Conservation (phyloP, 2,329 filamentous ascomycete genomes). For the Alternaria sp. region DNA sequence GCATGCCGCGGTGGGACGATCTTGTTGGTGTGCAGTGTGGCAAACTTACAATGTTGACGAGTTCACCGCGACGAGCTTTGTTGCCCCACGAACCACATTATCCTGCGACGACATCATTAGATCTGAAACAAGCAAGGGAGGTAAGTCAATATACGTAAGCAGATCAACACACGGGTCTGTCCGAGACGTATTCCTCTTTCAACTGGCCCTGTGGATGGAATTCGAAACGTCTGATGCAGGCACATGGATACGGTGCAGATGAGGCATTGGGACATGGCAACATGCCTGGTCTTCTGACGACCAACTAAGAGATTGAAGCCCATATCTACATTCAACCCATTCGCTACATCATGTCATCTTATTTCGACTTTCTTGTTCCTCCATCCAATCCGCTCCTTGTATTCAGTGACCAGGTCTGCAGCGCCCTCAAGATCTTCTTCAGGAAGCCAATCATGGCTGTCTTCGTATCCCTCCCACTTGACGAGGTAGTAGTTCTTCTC, state of each 20-base stretch:
- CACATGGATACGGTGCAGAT: background rate
- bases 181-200: background rate
- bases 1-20: background rate
- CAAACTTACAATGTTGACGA: background rate
- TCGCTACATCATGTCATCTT: background rate
- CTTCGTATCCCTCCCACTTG: conserved; percentile 44
- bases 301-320: background rate
- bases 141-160: background rate
- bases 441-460: conserved; percentile 40
- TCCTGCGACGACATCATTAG: background rate
- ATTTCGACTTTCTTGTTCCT: conserved; percentile 10
- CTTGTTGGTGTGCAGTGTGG: background rate
- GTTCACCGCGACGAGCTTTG: background rate
- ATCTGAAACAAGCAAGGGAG: background rate
- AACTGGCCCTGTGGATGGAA: background rate
- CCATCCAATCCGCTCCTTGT: conserved; percentile 21
- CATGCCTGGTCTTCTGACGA: background rate
- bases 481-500: conserved; percentile 38
- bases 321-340: background rate
- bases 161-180: background rate
- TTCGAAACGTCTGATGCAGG: background rate
- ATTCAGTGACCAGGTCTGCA: conserved; percentile 33
- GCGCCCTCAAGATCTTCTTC: conserved; percentile 38
- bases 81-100: background rate
- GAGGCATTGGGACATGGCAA: background rate